These are phyloP conservation scores for Starmerella gropengiesseri DNA, from an alignment of 805 yeast genomes.

Conservation along the genomic window DNA sequence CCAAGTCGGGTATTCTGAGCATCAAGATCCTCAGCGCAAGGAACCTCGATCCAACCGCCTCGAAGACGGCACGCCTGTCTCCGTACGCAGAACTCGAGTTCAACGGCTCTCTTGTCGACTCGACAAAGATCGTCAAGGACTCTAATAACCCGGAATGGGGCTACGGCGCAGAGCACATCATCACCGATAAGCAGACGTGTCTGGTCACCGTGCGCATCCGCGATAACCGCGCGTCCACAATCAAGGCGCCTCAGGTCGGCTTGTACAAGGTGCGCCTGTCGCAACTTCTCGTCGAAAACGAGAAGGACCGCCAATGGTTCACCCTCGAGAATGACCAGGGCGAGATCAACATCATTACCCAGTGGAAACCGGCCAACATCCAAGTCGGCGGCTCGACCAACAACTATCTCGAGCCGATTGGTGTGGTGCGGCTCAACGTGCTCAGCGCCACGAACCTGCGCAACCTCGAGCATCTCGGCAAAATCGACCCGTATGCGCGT, in stretches of 20 bases:
- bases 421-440: constrained; percentile 65
- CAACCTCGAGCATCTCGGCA: constrained; percentile 81
- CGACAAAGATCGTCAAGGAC: constrained; percentile 49
- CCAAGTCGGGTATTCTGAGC: constrained; percentile 83
- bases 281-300: constrained; percentile 65
- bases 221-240: constrained; percentile 46
- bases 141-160: constrained; percentile 60
- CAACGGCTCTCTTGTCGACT: constrained; percentile 47
- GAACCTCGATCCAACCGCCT: constrained; percentile 34
- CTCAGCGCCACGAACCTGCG: constrained; percentile 62
- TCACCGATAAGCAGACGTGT: constrained; percentile 60
- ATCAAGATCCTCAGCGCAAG: constrained; percentile 57
- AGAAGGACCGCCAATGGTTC: constrained; percentile 69
- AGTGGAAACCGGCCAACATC: constrained; percentile 81
- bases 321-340: constrained; percentile 57
- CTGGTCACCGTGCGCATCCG: constrained; percentile 56
- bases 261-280: constrained; percentile 41
- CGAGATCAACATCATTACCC: constrained; percentile 54
- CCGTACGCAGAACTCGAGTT: constrained; percentile 63
- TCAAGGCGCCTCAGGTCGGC: constrained; percentile 47
- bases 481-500: constrained; percentile 83
- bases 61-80: constrained; percentile 42
- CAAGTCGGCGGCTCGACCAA: constrained; percentile 50
- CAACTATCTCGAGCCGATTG: constrained; percentile 90
- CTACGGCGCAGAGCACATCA: constrained; percentile 51